A percentile compares a stretch with the other conserved stretches of the same genome.
Evolutionary conservation across 2,329 filamentous ascomycete genomes (phyloP).

Genomic region (Microcyclospora pomicola): DNA sequence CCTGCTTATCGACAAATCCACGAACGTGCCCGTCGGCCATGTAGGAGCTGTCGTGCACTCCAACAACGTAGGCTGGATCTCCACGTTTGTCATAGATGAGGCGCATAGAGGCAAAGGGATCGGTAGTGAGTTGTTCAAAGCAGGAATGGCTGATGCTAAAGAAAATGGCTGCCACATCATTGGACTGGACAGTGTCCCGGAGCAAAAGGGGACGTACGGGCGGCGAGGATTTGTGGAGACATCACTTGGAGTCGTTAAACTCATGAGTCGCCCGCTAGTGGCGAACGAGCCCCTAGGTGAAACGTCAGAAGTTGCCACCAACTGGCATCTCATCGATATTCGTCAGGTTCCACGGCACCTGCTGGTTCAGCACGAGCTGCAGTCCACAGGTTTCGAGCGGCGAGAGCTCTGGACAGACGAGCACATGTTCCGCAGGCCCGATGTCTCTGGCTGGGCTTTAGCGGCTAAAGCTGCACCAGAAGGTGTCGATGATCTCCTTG

Average conservation of each 20-base stretch:
- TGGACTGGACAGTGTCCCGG: constrained; percentile 25
- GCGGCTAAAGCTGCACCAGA: constrained; percentile 3
- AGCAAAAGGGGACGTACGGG: constrained; percentile 24
- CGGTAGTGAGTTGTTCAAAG: constrained; percentile 21
- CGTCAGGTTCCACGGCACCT: constrained; percentile 10
- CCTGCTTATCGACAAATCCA: constrained; percentile 15
- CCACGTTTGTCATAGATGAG: constrained; percentile 24
- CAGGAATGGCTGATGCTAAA: constrained; percentile 15
- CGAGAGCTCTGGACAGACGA: constrained; percentile 19
- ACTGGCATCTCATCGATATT: constrained; percentile 11
- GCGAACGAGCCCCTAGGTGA: not conserved
- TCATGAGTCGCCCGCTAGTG: constrained; percentile 16
- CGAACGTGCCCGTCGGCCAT: constrained; percentile 19
- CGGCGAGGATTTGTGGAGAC: constrained; percentile 21
- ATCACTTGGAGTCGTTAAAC: constrained; percentile 14
- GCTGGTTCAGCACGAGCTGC: constrained; percentile 17
- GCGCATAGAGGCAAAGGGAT: constrained; percentile 20
- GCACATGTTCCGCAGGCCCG: constrained; percentile 15
- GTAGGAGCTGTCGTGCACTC: constrained; percentile 21
- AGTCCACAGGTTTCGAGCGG: constrained; percentile 22
- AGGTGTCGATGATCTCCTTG: constrained; percentile 10
- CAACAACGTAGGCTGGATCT: constrained; percentile 26
- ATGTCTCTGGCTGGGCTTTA: constrained; percentile 19
- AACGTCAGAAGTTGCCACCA: not conserved
- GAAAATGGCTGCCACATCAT: constrained; percentile 11